Evolutionary conservation across 495 filamentous ascomycete species (phyloP).

Genomic region (Lophiotrema nucula): DNA sequence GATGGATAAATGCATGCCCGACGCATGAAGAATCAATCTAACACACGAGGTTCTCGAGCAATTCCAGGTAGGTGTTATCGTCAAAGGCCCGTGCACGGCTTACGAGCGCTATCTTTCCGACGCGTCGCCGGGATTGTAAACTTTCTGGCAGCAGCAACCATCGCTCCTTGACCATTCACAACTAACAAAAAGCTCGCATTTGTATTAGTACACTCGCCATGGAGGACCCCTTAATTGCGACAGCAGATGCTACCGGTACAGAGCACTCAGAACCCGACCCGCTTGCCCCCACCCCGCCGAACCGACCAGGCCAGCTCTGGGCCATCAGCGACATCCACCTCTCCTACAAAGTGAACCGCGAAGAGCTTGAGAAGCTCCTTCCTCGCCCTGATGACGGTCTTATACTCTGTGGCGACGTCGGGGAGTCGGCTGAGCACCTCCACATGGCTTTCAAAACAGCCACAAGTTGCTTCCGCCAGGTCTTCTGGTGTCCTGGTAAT

Average conservation of each 20-base stretch:
- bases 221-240: conserved; percentile 5
- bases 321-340: conserved; percentile 44
- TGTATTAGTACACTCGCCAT: no score
- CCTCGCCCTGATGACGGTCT: conserved; percentile 39
- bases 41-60: no score
- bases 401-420: conserved; percentile 43
- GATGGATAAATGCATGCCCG: no score
- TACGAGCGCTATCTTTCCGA: no score
- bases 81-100: no score
- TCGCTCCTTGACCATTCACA: no score
- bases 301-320: conserved; percentile 33
- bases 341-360: conserved; percentile 41
- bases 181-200: no score
- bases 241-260: background rate
- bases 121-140: no score
- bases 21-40: no score
- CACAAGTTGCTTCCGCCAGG: conserved; percentile 38
- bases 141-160: no score
- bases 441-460: conserved; percentile 38
- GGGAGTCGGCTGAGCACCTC: conserved; percentile 40
- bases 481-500: conserved; percentile 45
- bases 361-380: conserved; percentile 37
- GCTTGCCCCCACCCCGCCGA: background rate
- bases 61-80: no score
- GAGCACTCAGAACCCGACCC: background rate